Base-by-base conservation (phyloP, 2,329 filamentous ascomycete genomes). In the Diaporthe aspalathi region DNA sequence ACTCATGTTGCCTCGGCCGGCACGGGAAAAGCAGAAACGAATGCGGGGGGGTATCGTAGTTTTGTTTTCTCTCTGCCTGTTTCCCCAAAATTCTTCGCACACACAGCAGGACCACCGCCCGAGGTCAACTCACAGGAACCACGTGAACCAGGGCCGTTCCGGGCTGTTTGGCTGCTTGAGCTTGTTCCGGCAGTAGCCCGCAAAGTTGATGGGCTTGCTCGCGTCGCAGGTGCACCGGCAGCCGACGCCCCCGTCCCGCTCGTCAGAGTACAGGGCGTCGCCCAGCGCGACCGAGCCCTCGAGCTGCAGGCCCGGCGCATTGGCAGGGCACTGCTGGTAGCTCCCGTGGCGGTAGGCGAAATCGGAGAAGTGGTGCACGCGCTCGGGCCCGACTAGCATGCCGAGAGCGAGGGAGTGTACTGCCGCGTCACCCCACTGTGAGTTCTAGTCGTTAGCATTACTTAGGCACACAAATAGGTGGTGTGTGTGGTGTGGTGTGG, bases 341-440 rank as follows among this genome's bases (percentile, higher is more conserved):
- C 74, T 74, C 60, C 80, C 79, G 73, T 85, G 83, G 38, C 79
- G 77, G 74, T 84, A 85, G 40, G 83, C 82, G 68, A 84, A 80
- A 73, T 84, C 83, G 67, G 80, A 79, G 68, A 84, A 84, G 73
- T 84, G 83, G 73, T 84, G 83, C 24, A 84, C 79, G 69, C 81
- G 77, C 14, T 78, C 74, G 14, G 83, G 78, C 49, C 81, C 78
- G 35, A 83, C 78, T 22, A 84, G 79, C 79, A 84, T 81, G 65
- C 78, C 82, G 29, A 84, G 77, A 1, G 83, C 83, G 5, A 85
- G 79, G 3, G 82, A 83, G 70, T 85, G 83, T 5, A 84, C 80
- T 1, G 83, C 80, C 14, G 83, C 83, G 57, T 84, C 83, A 50
- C 84, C 84, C 83, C 83, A 85, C 78, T 83, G 56, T 38, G 27